Base-by-base conservation (phyloP, 306 rosid species). In the Cicer yamashitae region DNA sequence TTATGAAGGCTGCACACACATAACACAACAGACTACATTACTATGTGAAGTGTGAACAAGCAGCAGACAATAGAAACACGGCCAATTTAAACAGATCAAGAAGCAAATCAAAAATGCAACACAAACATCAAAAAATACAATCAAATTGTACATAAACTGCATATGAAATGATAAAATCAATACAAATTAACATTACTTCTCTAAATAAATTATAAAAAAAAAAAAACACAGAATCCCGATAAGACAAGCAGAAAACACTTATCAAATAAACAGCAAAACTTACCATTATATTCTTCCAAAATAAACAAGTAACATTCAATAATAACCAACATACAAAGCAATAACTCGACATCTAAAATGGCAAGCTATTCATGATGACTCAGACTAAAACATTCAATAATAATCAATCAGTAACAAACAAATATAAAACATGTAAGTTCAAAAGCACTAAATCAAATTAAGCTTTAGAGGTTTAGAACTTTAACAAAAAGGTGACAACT, bases 1-100 rank as follows among this genome's bases (percentile, higher is more conserved):
- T 96, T 45, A 73, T 46, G 70, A 77, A 71, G 9, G 71, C 96
- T 87, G 59, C 67, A 59, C 66, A 56, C 25, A 48, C 7, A 71
- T 1, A 52, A 39, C 11, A 59, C 6, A 60, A 7, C 12, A 60
- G 3, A 41, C 60, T 17, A 25, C 38, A 18, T 54, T 54, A 54
- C 12, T 17, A 18, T 8, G 9, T 17, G 34, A 54, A 30, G 37
- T 30, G 37, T 13, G 18, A 57, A 46, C 37, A 41, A 1, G 37
- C 9, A 14, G 1, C n/a, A 69, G 8, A 54, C 22, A 30, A 3
- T 66, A 50, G 10, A 56, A 61, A 45, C 41, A 51, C 37, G 34
- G 22, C 1, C 50, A 10, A 51, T 22, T 37, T 6, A 8, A 7
- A 43, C n/a, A 1, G 34, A 46, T 30, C 1, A 4, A 10, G 50